Evolutionary conservation across 306 rosid genomes (phyloP), one percentile per base, ranked within the genome.

Genomic region (Corylus heterophylla): DNA sequence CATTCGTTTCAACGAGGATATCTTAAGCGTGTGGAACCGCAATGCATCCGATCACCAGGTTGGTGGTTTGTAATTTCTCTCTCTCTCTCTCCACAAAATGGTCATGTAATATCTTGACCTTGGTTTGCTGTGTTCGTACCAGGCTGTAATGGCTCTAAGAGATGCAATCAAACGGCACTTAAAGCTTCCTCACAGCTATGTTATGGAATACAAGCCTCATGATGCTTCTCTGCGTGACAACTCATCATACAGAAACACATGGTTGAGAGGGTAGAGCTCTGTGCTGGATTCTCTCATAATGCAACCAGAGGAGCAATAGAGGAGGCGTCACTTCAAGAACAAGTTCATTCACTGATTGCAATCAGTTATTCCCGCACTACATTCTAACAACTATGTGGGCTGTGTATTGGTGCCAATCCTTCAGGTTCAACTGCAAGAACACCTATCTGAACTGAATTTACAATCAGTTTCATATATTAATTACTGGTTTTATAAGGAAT

Each of bases 121-220:
- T 67, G 56, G 55, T 29, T 81, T 54, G 77, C 71, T 29, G 77
- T 54, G 75, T 68, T 35, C 67, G 71, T 84, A 39, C 56, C 89
- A 94, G 98, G 94, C 97, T 25, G 92, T 92, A 54, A 92, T 94
- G 96, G 96, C 89, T 80, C 82, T 94, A 68, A 90, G 97, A 84
- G 97, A 94, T 79, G 83, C 97, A 0, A 92, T 92, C 68, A 94
- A 94, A 86, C 91, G 94, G 44, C 94, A 92, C 90, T 59, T 94
- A 8, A 94, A 94, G 89, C 97, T 94, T 80, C 97, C 97, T 37
- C 92, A 89, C n/a, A 73, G 94, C 85, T 94, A 94, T 74, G 87
- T 94, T 52, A 89, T 92, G 98, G 98, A 91, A 83, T 94, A 94
- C 90, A 94, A 92, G 89, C 92, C 95, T 20, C 97, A 91, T 31